A percentile compares a stretch with the other conserved stretches of the same genome.
These are phyloP conservation scores for Drechslerella dactyloides DNA, from an alignment of 2,329 filamentous ascomycete species.

Conservation along the genomic window DNA sequence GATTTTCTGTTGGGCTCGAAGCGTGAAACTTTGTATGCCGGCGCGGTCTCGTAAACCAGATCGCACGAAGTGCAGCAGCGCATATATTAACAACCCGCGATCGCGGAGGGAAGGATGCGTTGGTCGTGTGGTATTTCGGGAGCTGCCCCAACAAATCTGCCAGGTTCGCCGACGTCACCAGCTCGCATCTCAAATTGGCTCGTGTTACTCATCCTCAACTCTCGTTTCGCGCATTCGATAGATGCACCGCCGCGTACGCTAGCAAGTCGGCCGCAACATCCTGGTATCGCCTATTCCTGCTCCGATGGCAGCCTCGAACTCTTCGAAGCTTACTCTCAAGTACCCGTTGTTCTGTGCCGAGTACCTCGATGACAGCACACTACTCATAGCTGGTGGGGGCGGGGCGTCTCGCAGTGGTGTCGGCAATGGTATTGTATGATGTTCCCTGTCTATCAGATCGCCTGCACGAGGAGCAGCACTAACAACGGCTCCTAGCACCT, in stretches of 20 bases:
- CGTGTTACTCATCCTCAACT: background rate
- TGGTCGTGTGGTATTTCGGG: slow-evolving; percentile 34
- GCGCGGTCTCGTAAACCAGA: too few relatives aligned
- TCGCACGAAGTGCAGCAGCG: too few relatives aligned
- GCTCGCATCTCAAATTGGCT: slow-evolving; percentile 5
- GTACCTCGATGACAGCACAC: slow-evolving; percentile 52
- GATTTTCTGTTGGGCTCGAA: too few relatives aligned
- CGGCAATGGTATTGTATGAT: slow-evolving; percentile 54
- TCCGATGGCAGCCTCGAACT: slow-evolving; percentile 52
- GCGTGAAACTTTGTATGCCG: too few relatives aligned
- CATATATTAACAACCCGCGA: too few relatives aligned
- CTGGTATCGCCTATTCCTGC: background rate
- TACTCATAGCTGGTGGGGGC: slow-evolving; percentile 55
- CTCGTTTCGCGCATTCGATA: background rate
- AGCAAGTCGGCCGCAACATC: background rate
- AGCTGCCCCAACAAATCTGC: slow-evolving; percentile 31
- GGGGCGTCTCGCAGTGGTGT: slow-evolving; percentile 55
- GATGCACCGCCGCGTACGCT: background rate
- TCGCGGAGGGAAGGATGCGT: slow-evolving; percentile 19
- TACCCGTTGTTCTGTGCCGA: slow-evolving; percentile 55
- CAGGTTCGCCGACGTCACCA: slow-evolving; percentile 37
- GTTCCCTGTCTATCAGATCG: background rate
- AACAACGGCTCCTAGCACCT: slow-evolving; percentile 16
- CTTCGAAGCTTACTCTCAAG: slow-evolving; percentile 54
- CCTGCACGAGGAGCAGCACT: background rate